These are phyloP conservation scores for Gossypium australe DNA, from an alignment of 345 rosid genomes.

Conservation along the genomic window DNA sequence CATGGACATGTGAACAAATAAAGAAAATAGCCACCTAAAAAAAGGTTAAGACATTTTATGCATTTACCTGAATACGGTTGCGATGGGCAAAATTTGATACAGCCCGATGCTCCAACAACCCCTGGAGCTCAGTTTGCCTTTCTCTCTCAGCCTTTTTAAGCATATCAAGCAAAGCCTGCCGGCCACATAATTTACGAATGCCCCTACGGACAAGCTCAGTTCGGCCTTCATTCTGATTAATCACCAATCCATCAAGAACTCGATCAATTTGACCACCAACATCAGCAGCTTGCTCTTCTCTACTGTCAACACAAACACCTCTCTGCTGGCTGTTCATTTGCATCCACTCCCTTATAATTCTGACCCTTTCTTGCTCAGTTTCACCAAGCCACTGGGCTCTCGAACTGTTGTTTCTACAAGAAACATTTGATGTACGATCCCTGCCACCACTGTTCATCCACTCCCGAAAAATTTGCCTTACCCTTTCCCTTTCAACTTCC, in stretches of 20 bases:
- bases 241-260: conserved; percentile 61
- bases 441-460: conserved; percentile 72
- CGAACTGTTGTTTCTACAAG: conserved; percentile 38
- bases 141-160: conserved; percentile 76
- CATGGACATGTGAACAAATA: neutral
- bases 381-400: conserved; percentile 87
- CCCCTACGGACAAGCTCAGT: conserved; percentile 61
- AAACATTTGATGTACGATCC: conserved; percentile 44
- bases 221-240: conserved; percentile 38
- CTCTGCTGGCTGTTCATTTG: conserved; percentile 70
- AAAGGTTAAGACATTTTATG: neutral
- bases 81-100: conserved; percentile 91
- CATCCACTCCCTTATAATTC: conserved; percentile 82
- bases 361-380: conserved; percentile 92
- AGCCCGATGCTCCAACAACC: conserved; percentile 55
- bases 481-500: conserved; percentile 79
- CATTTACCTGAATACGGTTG: conserved; percentile 82
- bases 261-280: conserved; percentile 62
- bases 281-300: conserved; percentile 61
- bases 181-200: conserved; percentile 80
- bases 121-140: conserved; percentile 73
- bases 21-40: neutral
- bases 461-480: conserved; percentile 73
- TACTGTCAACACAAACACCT: conserved; percentile 43
- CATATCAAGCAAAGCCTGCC: conserved; percentile 89